Base-by-base conservation (phyloP, 345 rosid genomes). In the Nasturtium officinale region DNA sequence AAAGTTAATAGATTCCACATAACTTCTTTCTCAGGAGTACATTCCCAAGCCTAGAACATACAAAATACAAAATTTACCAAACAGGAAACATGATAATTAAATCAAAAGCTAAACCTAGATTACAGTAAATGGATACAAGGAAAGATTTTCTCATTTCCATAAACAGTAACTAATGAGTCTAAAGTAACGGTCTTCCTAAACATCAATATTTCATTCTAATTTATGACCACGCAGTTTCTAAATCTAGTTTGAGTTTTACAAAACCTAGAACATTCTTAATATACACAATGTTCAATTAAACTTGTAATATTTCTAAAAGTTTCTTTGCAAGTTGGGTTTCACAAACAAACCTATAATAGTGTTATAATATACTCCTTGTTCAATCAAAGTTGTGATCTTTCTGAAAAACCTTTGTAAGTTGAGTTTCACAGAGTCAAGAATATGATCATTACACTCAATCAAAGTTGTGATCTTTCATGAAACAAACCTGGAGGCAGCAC, bases 1-100 rank as follows among this genome's bases (percentile, higher is more conserved):
- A 91, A 74, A 48, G 96, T 91, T 26, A 91, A 68, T 28, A 89
- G 69, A 78, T 94, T 91, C 98, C 98, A 94, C n/a, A 74, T 65
- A 63, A 84, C 76, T 80, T 89, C 90, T 74, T 84, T 91, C 77
- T 89, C 91, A 67, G 91, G 69, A 79, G 83, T 74, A 80, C 98
- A 94, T 62, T 91, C 97, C 96, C 88, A 91, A 43, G 85, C 87
- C 98, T 91, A 79, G 23, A 48, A 18, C 56, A 73, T 32, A 17
- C 57, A 51, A 16, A 50, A 50, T 5, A 9, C 25, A 25, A 21
- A 2, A 64, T 51, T 20, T 23, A 43, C 37, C 51, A 54, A 56
- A 20, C 16, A 6, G 3, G 54, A 75, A 67, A 43, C 52, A 55
- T 37, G 52, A 25, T 16, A 7, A 23, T n/a, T 29, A 37, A 12